These are phyloP conservation scores for Parathielavia hyrcaniae DNA, from an alignment of 495 filamentous ascomycete genomes.

Conservation along the genomic window DNA sequence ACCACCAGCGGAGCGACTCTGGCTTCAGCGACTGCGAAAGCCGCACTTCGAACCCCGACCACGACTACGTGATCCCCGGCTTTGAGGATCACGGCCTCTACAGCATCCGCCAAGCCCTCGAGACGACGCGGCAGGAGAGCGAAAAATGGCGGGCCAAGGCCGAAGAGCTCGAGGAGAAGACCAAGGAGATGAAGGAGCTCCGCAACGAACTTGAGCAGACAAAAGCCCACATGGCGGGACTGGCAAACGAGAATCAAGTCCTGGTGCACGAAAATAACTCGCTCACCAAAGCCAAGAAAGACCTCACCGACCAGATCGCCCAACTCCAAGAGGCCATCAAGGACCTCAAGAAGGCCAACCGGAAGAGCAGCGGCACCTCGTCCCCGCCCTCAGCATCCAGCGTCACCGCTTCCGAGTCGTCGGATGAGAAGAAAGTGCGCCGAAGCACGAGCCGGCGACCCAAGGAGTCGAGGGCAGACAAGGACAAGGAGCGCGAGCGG, in stretches of 20 bases:
- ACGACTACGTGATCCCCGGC: slow-evolving; percentile 18
- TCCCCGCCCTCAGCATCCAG: slow-evolving; percentile 23
- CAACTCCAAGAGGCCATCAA: slow-evolving; percentile 76
- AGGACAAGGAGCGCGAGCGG: slow-evolving; percentile 22
- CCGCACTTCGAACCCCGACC: slow-evolving; percentile 27
- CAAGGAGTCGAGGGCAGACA: slow-evolving; percentile 22
- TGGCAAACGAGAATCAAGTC: slow-evolving; percentile 73
- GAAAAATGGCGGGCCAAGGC: slow-evolving; percentile 26
- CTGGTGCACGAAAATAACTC: slow-evolving; percentile 49
- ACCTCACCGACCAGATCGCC: slow-evolving; percentile 73
- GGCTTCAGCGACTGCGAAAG: slow-evolving; percentile 34
- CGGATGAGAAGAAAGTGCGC: slow-evolving; percentile 28
- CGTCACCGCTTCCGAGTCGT: slow-evolving; percentile 22
- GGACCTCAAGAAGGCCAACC: slow-evolving; percentile 65
- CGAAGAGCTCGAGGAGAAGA: slow-evolving; percentile 46
- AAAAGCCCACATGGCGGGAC: slow-evolving; percentile 68
- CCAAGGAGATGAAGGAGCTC: slow-evolving; percentile 25
- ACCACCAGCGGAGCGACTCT: slow-evolving; percentile 34
- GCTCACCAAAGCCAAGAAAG: slow-evolving; percentile 79
- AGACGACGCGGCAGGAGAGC: slow-evolving; percentile 8
- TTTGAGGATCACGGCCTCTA: slow-evolving; percentile 27
- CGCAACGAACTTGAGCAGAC: slow-evolving; percentile 59
- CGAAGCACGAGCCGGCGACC: slow-evolving; percentile 27
- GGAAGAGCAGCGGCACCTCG: slow-evolving; percentile 24
- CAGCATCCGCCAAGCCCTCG: slow-evolving; percentile 22